These are phyloP conservation scores for Mycosarcoma mackinlayi DNA, from an alignment of 1,284 basidiomycete species.

Conservation along the genomic window DNA sequence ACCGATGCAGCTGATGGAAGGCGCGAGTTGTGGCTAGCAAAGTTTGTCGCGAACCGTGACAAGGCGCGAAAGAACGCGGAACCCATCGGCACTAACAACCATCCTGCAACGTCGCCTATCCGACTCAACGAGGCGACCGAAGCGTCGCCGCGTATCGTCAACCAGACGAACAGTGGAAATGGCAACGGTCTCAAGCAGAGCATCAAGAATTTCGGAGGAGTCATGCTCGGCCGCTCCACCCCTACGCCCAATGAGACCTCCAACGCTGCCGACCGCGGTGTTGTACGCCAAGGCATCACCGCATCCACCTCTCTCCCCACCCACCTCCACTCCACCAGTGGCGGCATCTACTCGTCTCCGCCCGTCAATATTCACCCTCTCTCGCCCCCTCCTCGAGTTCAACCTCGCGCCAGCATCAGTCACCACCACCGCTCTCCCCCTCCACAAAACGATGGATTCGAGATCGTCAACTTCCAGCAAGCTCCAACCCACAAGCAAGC, in stretches of 20 bases:
- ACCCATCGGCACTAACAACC: not conserved
- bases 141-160: not conserved
- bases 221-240: constrained; percentile 19
- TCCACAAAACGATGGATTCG: constrained; percentile 13
- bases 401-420: constrained; percentile 29
- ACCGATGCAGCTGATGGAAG: constrained; percentile 33
- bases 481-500: not conserved
- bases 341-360: constrained; percentile 1
- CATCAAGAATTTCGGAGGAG: constrained; percentile 15
- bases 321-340: constrained; percentile 9
- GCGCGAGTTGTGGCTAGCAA: constrained; percentile 35
- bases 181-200: constrained; percentile 5
- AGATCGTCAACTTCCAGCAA: constrained; percentile 17
- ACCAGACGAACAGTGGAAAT: not conserved
- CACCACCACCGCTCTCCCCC: not conserved
- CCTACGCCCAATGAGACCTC: not conserved
- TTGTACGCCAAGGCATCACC: constrained; percentile 7
- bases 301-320: constrained; percentile 12
- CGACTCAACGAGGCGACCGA: constrained; percentile 13
- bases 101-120: not conserved
- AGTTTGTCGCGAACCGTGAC: constrained; percentile 25
- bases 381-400: constrained; percentile 22
- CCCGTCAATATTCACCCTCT: constrained; percentile 13
- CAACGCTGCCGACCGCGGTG: constrained; percentile 3
- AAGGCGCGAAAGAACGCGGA: not conserved